Percentiles rank a stretch among this genome's conserved stretches.
phyloP scores from a whole-genome alignment of 441 rosid genomes.

The Metrosideros polymorpha region DNA sequence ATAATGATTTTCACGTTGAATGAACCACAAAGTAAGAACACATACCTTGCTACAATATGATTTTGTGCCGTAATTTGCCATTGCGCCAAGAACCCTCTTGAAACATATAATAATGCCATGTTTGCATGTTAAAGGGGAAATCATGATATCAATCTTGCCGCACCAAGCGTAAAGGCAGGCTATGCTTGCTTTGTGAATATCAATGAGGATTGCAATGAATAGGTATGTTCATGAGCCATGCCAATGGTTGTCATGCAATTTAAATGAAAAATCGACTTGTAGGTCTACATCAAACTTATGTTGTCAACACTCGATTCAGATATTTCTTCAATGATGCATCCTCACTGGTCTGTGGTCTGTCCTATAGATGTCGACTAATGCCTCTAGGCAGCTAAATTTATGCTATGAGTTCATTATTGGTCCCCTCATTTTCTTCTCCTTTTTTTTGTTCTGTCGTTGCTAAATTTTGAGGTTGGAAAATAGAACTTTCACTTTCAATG shows the following conservation, averaged over 20 bases:
- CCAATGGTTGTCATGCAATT: not conserved
- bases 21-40: not conserved
- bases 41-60: not conserved
- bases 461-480: not conserved
- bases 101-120: not conserved
- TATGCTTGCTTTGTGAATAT: not conserved
- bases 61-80: not conserved
- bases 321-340: not conserved
- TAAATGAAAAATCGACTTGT: not conserved
- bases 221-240: not conserved
- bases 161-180: not conserved
- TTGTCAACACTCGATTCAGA: not conserved
- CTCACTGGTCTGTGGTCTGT: not conserved
- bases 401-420: not conserved
- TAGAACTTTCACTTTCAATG: not conserved
- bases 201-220: not conserved
- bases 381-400: not conserved
- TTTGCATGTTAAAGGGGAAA: not conserved
- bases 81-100: not conserved
- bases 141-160: not conserved
- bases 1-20: not conserved
- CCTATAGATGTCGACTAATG: not conserved
- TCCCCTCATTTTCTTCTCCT: not conserved
- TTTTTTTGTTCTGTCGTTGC: not conserved
- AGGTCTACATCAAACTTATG: not conserved